Percentiles rank a stretch among this genome's conserved stretches.
Conservation (phyloP, 1,139 yeast genomes). For the Blastobotrys persicus region DNA sequence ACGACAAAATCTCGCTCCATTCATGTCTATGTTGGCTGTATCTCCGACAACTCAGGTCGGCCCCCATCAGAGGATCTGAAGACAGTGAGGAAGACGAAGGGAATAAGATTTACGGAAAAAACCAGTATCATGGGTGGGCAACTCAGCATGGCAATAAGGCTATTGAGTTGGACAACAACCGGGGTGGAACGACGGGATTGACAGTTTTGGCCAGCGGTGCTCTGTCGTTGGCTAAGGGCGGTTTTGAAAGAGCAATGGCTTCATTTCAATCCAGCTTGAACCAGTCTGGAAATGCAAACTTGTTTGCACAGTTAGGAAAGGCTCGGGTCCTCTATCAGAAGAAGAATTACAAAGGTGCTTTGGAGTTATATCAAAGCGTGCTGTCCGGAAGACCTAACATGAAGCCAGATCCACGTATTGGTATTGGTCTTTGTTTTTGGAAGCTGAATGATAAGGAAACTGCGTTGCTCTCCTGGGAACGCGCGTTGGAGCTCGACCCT, state of each 20-base stretch:
- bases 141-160: conserved; percentile 35
- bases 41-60: conserved; percentile 48
- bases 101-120: conserved; percentile 22
- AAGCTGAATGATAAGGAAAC: conserved; percentile 70
- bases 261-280: conserved; percentile 42
- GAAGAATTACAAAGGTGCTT: conserved; percentile 69
- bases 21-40: conserved; percentile 74
- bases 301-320: conserved; percentile 77
- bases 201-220: conserved; percentile 56
- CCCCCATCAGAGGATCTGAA: conserved; percentile 33
- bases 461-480: conserved; percentile 80
- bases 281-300: conserved; percentile 48
- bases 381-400: conserved; percentile 68
- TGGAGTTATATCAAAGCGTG: conserved; percentile 80
- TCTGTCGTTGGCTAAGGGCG: conserved; percentile 56
- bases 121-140: conserved; percentile 32
- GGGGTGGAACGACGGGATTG: conserved; percentile 5
- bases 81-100: conserved; percentile 24
- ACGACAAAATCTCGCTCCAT: conserved; percentile 55
- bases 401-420: conserved; percentile 91
- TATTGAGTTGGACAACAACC: conserved; percentile 39
- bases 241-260: conserved; percentile 56
- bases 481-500: conserved; percentile 68
- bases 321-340: conserved; percentile 77
- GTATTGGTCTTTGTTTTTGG: conserved; percentile 95